Base-by-base conservation (phyloP, 306 rosid species). In the Mimosa pudica region DNA sequence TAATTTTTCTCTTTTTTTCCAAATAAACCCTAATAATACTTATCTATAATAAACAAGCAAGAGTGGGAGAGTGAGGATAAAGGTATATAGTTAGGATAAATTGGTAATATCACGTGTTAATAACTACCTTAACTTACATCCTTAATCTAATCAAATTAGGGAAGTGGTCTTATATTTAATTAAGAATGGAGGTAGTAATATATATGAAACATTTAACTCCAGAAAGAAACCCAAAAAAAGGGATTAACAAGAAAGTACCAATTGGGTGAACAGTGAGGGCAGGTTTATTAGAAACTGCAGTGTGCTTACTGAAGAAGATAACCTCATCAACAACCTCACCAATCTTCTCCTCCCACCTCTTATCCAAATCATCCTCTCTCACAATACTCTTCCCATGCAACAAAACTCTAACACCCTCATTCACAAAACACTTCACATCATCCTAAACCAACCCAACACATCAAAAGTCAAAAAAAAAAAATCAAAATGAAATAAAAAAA, bases 191-290 rank as follows among this genome's bases (percentile, higher is more conserved):
- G 30, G 30, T 0, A 0, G 30, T 38, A 38, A 38, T 38, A 71
- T 11, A 54, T 5, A 78, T 24, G 49, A 30, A 67, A 55, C 60
- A 49, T 64, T 57, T 47, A 41, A 62, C 57, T 64, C 52, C 77
- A 67, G n/a, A 2, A 67, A 44, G 32, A 20, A 74, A 24, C 45
- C 54, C 18, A n/a, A 10, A 45, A 5, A 3, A 12, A 18, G 47
- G 18, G 30, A 52, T 51, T 51, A n/a, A 46, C 58, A 33, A 82
- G 12, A 78, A 79, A 61, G 54, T 87, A 92, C 97, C 99, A 54
- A 89, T 91, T 13, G 98, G 98, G 51, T 95, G 99, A 48, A 95
- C 90, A 10, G 99, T 95, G 24, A 95, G 96, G 0, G 98, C 93
- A 7, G 97, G 99, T 18, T 97, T 94, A 83, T 90, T 95, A 49